Base-by-base conservation (phyloP, 1,139 yeast species). In the Suhomyces wounanorum region DNA sequence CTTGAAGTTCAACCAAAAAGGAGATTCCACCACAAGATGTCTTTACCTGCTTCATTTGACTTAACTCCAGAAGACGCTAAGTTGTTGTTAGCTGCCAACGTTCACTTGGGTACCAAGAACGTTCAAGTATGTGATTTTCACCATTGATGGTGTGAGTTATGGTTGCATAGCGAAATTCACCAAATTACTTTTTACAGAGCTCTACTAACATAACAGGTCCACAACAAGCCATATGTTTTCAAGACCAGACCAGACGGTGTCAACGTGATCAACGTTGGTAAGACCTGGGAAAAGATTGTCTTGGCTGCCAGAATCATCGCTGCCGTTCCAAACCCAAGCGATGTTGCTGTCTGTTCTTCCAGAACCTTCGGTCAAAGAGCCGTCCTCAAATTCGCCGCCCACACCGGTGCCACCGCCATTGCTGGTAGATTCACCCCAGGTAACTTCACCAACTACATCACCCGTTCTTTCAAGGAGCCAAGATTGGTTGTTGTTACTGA, bases 401-500 rank as follows among this genome's bases (percentile, higher is more conserved):
- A 95, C 94, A 92, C 99, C 69, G 98, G 99, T 81, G 97, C 99
- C 67, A 92, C 98, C 69, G 95, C 99, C 78, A 92, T 95, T 82
- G 99, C 99, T 69, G 99, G 99, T 81, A 92, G 99, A 84, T 95
- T 95, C 91, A 95, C 99, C 70, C 99, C 99, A 81, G 99, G 99
- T 89, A 87, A 89, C 85, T 95, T 95, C 92, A 95, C 99, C 78
- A 95, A 95, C 85, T 95, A 95, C 85, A 94, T 92, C 85, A 95
- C 99, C 81, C 95, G 98, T 83, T 90, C 98, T 69, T 95, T 94
- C 97, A 94, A 92, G 85, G 99, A 95, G 84, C 99, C 99, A 86
- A 90, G 99, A 85, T 87, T 95, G 78, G 91, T 94, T 78, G 83
- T 94, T 72, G 99, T 94, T 72, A 94, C 99, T 72, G 99, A 94